Base-by-base conservation (phyloP, 2,329 filamentous ascomycete species). In the Ophiostoma sp. region DNA sequence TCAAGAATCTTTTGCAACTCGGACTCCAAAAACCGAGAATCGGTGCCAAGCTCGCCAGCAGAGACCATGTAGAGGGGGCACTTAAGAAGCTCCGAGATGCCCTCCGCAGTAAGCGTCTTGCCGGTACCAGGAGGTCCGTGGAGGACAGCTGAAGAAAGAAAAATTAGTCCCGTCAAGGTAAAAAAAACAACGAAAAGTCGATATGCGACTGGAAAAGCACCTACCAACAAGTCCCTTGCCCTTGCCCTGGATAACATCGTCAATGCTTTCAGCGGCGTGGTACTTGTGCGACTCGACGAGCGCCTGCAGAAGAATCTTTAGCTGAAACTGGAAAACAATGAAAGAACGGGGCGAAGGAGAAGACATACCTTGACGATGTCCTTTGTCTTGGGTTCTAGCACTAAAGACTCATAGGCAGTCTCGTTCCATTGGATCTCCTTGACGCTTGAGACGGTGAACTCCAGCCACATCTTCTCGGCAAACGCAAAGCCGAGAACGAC, bases 401-500 rank as follows among this genome's bases (percentile, higher is more conserved):
- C 93, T 39, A 97, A 85, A 0, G 92, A 94, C 68, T 92, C 89
- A 82, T 96, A 97, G 0, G 94, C 94, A 17, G 89, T 87, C 57
- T 92, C 89, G 78, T 97, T 95, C 93, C 93, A 97, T 48, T 90
- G 87, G 75, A 97, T 95, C 3, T 97, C 92, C 61, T 89, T 88
- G 75, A 97, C 87, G 0, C 91, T 90, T 0, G 92, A 93, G 25
- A 98, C 91, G 0, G 90, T 91, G 78, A 97, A 94, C 80, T 97
- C 93, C 0, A 97, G 87, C 95, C 94, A 98, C 11, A 93, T 85
- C 82, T 97, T 97, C 82, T 97, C 93, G 0, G 89, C 90, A 80
- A 97, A 97, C 0, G 93, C 89, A 78, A 97, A 97, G 0, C 94
- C 95, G 1, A 97, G 87, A 0, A 97, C 93, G 0, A 97, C 90